Conservation (phyloP, 2,329 filamentous ascomycete species). For the Verticillium dahliae region DNA sequence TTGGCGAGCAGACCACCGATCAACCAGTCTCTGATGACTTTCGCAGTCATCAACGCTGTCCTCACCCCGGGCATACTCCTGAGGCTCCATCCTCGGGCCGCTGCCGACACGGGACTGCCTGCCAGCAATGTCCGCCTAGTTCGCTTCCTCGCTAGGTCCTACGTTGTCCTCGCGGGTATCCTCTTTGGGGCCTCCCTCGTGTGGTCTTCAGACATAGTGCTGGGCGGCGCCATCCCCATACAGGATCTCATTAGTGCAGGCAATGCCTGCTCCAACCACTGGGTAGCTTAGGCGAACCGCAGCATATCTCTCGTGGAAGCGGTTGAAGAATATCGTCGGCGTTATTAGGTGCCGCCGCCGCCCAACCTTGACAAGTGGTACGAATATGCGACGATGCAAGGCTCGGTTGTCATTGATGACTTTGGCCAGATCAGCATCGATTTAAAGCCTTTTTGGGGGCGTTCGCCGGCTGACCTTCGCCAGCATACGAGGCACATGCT, state of each 20-base stretch:
- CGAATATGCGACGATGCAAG: slow-evolving; percentile 61
- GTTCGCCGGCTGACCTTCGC: slow-evolving; percentile 62
- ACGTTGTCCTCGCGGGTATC: slow-evolving; percentile 8
- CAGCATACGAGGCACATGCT: slow-evolving; percentile 40
- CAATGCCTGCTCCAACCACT: slow-evolving; percentile 39
- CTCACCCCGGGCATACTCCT: slow-evolving; percentile 11
- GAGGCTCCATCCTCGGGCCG: slow-evolving; percentile 7
- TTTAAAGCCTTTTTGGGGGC: slow-evolving; percentile 69
- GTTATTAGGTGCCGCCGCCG: slow-evolving; percentile 63
- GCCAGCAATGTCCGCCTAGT: slow-evolving; percentile 1
- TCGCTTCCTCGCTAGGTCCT: slow-evolving; percentile 6
- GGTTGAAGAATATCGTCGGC: slow-evolving; percentile 40
- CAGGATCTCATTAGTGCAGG: slow-evolving; percentile 39
- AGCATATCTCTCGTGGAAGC: slow-evolving; percentile 41
- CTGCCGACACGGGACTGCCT: neutral
- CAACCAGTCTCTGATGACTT: slow-evolving; percentile 2
- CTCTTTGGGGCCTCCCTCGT: slow-evolving; percentile 8
- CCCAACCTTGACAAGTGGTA: slow-evolving; percentile 83
- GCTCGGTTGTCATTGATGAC: slow-evolving; percentile 69
- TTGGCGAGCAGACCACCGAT: slow-evolving; percentile 1
- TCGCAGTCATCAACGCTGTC: slow-evolving; percentile 1
- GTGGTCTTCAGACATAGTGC: slow-evolving; percentile 4
- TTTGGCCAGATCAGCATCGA: slow-evolving; percentile 74
- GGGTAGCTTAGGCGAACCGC: slow-evolving; percentile 37
- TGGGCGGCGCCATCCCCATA: slow-evolving; percentile 2